phyloP scores from a whole-genome alignment of 163 green algal species.

The Coccomyxa subellipsoidea region DNA sequence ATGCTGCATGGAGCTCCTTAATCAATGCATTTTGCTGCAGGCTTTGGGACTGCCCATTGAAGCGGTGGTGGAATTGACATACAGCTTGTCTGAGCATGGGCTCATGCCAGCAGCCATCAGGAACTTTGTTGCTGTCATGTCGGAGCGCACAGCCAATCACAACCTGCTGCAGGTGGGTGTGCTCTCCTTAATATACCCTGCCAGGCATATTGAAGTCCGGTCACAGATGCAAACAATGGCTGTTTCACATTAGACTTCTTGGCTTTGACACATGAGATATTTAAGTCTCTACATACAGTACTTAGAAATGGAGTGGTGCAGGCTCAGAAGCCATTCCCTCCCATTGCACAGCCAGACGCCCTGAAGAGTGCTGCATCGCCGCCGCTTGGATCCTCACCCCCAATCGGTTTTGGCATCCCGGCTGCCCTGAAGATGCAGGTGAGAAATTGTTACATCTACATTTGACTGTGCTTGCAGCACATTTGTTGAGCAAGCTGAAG shows the following conservation, averaged over 20 bases:
- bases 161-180: neutral
- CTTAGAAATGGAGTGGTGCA: too few species aligned
- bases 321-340: neutral
- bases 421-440: neutral
- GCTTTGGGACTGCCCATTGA: neutral
- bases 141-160: neutral
- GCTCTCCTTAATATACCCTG: neutral
- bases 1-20: too few species aligned
- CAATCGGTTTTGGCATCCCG: neutral
- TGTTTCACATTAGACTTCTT: too few species aligned
- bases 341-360: neutral
- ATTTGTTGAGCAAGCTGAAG: too few species aligned
- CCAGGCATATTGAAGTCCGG: too few species aligned
- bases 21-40: neutral
- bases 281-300: too few species aligned
- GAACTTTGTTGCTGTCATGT: neutral
- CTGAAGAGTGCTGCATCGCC: neutral
- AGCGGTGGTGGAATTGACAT: neutral
- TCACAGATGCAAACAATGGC: too few species aligned
- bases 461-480: too few species aligned
- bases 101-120: constrained; percentile 4
- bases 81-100: neutral
- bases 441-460: too few species aligned
- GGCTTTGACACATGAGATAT: too few species aligned
- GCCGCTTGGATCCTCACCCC: neutral